phyloP scores from a whole-genome alignment of 495 filamentous ascomycete species.

The Penicillium desertorum region DNA sequence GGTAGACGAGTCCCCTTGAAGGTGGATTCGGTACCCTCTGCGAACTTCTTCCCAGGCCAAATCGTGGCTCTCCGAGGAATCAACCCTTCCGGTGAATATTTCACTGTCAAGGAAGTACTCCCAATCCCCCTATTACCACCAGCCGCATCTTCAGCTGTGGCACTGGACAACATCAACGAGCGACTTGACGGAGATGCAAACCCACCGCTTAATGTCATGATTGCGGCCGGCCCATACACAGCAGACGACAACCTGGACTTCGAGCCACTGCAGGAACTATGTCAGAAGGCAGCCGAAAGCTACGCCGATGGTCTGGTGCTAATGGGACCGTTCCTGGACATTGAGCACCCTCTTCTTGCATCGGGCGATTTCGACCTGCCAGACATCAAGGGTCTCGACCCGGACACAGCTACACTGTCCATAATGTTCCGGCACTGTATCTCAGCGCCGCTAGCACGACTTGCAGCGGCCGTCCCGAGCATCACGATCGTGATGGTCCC shows the following conservation, averaged over 20 bases:
- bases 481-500: conserved; percentile 82
- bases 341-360: conserved; percentile 85
- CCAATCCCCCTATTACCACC: conserved; percentile 67
- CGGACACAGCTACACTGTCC: conserved; percentile 73
- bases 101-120: conserved; percentile 75
- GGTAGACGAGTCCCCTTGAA: conserved; percentile 79
- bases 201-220: conserved; percentile 68
- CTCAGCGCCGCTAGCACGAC: conserved; percentile 60
- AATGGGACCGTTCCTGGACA: conserved; percentile 83
- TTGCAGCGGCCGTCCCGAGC: conserved; percentile 65
- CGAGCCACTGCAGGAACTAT: conserved; percentile 78
- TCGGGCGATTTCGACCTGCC: conserved; percentile 89
- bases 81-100: conserved; percentile 83
- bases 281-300: conserved; percentile 68
- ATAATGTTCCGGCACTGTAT: conserved; percentile 83
- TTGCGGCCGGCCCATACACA: conserved; percentile 87
- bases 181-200: conserved; percentile 62
- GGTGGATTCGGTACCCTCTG: conserved; percentile 62
- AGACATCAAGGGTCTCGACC: conserved; percentile 63
- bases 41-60: conserved; percentile 92
- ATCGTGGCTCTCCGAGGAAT: conserved; percentile 84
- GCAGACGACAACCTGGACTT: conserved; percentile 88
- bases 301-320: conserved; percentile 80
- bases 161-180: conserved; percentile 62
- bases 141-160: conserved; percentile 60